phyloP scores from a whole-genome alignment of 2,329 filamentous ascomycete genomes.

The Talaromyces sp. region DNA sequence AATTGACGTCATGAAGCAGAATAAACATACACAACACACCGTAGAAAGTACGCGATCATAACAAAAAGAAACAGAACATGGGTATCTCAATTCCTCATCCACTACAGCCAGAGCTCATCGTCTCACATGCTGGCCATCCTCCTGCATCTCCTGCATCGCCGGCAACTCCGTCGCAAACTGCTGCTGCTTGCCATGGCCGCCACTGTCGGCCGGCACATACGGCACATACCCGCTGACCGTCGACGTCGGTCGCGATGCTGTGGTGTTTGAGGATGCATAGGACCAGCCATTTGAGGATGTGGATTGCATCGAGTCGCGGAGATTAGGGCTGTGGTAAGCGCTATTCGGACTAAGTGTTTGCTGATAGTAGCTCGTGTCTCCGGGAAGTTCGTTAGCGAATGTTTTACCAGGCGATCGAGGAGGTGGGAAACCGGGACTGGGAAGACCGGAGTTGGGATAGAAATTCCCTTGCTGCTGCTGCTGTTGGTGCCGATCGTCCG shows the following conservation, averaged over 20 bases:
- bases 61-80: neutral
- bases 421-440: neutral
- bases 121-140: neutral
- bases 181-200: neutral
- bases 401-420: neutral
- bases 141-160: constrained; percentile 8
- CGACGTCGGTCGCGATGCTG: constrained; percentile 2
- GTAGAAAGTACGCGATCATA: neutral
- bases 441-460: neutral
- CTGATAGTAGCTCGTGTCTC: constrained; percentile 13
- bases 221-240: neutral
- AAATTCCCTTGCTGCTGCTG: neutral
- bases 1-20: neutral
- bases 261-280: constrained; percentile 3
- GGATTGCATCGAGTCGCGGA: constrained; percentile 15
- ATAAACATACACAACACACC: neutral
- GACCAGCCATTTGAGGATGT: constrained; percentile 15
- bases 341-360: neutral
- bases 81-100: neutral
- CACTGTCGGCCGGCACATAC: neutral
- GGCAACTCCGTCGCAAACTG: constrained; percentile 17
- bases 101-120: neutral
- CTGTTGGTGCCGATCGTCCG: constrained; percentile 4
- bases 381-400: constrained; percentile 14
- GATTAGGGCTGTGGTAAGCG: neutral